Conservation (phyloP, 2,329 filamentous ascomycete genomes). For the Arachnomyces sp. region DNA sequence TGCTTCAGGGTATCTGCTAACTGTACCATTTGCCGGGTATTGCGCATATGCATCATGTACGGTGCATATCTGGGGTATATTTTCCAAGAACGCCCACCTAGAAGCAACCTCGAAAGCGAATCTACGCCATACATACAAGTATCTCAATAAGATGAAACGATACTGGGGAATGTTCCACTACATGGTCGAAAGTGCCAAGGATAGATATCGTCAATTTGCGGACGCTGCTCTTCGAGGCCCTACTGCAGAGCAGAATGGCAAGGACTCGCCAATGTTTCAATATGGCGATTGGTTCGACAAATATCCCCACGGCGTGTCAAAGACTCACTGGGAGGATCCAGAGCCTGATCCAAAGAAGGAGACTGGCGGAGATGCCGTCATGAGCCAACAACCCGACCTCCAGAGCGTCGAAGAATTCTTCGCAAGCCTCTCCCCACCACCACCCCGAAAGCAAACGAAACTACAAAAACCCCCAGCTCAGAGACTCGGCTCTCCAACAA, state of each 20-base stretch:
- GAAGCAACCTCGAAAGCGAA: conserved; percentile 75
- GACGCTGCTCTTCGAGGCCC: conserved; percentile 67
- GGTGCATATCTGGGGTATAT: conserved; percentile 87
- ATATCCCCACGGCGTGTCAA: conserved; percentile 85
- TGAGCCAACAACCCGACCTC: conserved; percentile 82
- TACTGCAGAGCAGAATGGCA: conserved; percentile 27
- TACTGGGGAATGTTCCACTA: conserved; percentile 99
- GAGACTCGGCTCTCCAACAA: conserved; percentile 4
- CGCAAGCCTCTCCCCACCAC: conserved; percentile 62
- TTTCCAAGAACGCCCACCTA: conserved; percentile 69
- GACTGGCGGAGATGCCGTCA: conserved; percentile 73
- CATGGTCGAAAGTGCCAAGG: conserved; percentile 85
- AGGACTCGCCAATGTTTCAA: conserved; percentile 67
- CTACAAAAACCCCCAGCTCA: conserved; percentile 15
- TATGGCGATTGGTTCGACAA: conserved; percentile 97
- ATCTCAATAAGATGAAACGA: conserved; percentile 87
- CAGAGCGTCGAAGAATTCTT: conserved; percentile 94
- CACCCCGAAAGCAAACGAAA: conserved; percentile 44
- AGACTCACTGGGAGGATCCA: conserved; percentile 73
- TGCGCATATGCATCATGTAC: conserved; percentile 89
- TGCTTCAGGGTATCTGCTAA: conserved; percentile 68
- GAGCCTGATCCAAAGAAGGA: conserved; percentile 60
- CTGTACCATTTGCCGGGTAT: conserved; percentile 89
- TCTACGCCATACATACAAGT: conserved; percentile 78
- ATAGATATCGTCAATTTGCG: conserved; percentile 75